Evolutionary conservation across 768 basidiomycete species (phyloP).

Genomic region (Gyrodon lividus): DNA sequence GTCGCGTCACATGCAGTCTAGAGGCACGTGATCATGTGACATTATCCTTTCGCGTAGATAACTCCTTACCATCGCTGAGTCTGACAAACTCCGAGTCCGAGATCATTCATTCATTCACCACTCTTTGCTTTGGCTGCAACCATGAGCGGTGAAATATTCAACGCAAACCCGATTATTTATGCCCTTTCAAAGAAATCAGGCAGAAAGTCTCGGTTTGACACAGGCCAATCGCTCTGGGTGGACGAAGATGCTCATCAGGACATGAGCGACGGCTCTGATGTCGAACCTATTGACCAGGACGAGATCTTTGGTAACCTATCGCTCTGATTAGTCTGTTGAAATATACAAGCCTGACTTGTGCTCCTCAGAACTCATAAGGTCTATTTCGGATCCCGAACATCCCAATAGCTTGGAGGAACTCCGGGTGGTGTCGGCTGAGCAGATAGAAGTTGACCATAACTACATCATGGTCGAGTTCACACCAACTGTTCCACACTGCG

Average conservation of each 20-base stretch:
- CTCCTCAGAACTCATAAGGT: conserved; percentile 77
- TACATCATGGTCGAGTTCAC: conserved; percentile 88
- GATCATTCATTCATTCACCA: too few species aligned
- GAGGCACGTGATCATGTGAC: conserved; percentile 24
- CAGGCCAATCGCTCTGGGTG: conserved; percentile 61
- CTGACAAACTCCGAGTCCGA: neutral
- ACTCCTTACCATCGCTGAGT: neutral
- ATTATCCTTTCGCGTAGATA: conserved; percentile 6
- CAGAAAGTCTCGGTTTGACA: conserved; percentile 40
- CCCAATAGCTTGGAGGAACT: conserved; percentile 92
- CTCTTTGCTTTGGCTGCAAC: conserved; percentile 9
- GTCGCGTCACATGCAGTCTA: conserved; percentile 8
- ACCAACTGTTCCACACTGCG: conserved; percentile 96
- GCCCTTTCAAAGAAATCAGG: conserved; percentile 45
- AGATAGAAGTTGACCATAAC: conserved; percentile 66
- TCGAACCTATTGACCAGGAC: conserved; percentile 80
- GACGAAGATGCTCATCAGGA: conserved; percentile 44
- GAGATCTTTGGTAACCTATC: conserved; percentile 80
- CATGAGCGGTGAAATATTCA: conserved; percentile 68
- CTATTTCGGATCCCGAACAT: conserved; percentile 94
- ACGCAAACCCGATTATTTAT: conserved; percentile 89
- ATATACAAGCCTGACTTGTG: neutral
- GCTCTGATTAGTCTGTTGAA: neutral
- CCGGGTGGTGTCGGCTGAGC: conserved; percentile 88
- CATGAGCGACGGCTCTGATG: conserved; percentile 36